Conservation (phyloP, 2,329 filamentous ascomycete species). For the Paecilomyces formosus region DNA sequence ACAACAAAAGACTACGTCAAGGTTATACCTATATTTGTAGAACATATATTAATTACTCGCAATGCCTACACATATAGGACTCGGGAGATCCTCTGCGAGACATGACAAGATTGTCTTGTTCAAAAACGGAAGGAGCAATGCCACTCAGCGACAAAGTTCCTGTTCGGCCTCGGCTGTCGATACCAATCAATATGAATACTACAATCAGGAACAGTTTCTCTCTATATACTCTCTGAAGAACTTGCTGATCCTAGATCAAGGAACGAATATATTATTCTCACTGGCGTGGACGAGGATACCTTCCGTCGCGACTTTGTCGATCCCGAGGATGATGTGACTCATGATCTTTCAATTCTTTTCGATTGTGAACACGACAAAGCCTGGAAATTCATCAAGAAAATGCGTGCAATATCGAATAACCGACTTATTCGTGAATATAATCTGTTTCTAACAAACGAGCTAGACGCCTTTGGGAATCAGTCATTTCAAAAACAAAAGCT, state of each 20-base stretch:
- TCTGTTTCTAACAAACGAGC: no score
- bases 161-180: conserved; percentile 2
- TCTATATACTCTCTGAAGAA: not conserved
- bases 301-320: conserved; percentile 2
- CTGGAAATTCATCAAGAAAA: no score
- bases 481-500: no score
- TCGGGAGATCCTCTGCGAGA: no score
- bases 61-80: not conserved
- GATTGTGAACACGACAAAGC: no score
- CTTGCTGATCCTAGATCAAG: not conserved
- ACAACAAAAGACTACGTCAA: not conserved
- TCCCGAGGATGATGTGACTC: not conserved
- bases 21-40: not conserved
- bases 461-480: no score
- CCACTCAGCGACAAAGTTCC: not conserved
- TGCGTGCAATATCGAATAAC: no score
- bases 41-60: not conserved
- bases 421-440: no score
- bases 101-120: not conserved
- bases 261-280: conserved; percentile 4
- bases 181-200: conserved; percentile 4
- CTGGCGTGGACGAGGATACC: conserved; percentile 1
- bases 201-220: conserved; percentile 1
- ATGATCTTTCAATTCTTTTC: no score
- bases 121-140: not conserved